Evolutionary conservation across 441 rosid genomes (phyloP).

Genomic region (Daphne laureola): DNA sequence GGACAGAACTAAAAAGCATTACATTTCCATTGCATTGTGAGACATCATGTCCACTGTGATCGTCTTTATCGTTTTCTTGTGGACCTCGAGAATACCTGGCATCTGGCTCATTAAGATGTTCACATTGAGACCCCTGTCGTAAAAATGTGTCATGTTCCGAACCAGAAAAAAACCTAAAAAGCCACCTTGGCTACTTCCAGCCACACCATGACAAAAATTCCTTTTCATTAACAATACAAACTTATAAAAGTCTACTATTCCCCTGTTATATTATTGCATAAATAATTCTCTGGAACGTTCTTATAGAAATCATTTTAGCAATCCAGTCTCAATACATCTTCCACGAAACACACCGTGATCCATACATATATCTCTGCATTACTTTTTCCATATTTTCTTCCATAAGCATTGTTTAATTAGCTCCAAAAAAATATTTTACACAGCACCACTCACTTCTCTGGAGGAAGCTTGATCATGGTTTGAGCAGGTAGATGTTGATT

Average conservation of each 20-base stretch:
- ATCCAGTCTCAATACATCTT: too few species aligned
- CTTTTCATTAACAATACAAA: too few species aligned
- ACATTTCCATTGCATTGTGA: slow-evolving; percentile 50
- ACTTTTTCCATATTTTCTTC: too few species aligned
- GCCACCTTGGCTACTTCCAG: slow-evolving; percentile 13
- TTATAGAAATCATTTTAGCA: too few species aligned
- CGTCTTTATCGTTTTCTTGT: slow-evolving; percentile 19
- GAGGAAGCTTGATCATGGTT: slow-evolving; percentile 18
- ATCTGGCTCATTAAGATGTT: slow-evolving; percentile 28
- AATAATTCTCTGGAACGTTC: too few species aligned
- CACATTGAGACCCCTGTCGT: slow-evolving; percentile 51
- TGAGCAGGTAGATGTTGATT: slow-evolving; percentile 34
- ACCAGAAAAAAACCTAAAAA: slow-evolving; percentile 32
- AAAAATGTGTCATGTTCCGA: slow-evolving; percentile 42
- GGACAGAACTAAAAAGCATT: slow-evolving; percentile 26
- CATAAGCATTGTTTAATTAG: slow-evolving; percentile 7
- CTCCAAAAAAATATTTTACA: slow-evolving; percentile 20
- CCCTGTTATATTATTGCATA: too few species aligned
- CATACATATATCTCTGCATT: too few species aligned
- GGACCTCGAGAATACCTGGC: slow-evolving; percentile 23
- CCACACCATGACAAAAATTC: too few species aligned
- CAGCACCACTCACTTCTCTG: slow-evolving; percentile 23
- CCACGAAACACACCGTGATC: too few species aligned
- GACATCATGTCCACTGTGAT: slow-evolving; percentile 28
- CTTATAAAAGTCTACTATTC: too few species aligned